Conservation (phyloP, 2,329 filamentous ascomycete genomes). For the Diatrype stigma region DNA sequence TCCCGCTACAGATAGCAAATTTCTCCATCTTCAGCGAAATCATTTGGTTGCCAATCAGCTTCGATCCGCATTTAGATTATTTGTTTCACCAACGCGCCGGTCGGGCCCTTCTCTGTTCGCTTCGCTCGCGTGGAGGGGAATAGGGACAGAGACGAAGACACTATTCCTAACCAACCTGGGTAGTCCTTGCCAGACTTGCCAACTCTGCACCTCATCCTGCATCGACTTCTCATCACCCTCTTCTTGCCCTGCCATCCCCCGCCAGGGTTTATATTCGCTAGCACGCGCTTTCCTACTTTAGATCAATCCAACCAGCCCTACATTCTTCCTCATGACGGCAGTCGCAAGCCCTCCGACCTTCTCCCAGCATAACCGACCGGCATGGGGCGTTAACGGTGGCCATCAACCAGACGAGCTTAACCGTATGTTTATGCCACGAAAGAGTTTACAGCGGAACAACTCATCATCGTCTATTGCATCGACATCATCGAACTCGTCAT, state of each 20-base stretch:
- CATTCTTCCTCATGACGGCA: slow-evolving; percentile 57
- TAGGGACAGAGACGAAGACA: not conserved
- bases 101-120: not conserved
- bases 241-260: not conserved
- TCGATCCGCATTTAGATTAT: not conserved
- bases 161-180: too few relatives aligned
- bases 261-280: not conserved
- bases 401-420: slow-evolving; percentile 72
- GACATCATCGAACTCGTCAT: slow-evolving; percentile 54
- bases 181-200: not conserved
- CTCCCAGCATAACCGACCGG: slow-evolving; percentile 58
- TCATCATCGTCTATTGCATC: slow-evolving; percentile 84
- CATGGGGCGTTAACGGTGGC: slow-evolving; percentile 58
- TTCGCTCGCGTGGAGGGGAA: not conserved
- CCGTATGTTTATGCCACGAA: slow-evolving; percentile 86
- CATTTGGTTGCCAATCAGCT: not conserved
- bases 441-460: slow-evolving; percentile 79
- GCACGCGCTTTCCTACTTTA: not conserved
- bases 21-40: not conserved
- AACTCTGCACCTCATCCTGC: not conserved
- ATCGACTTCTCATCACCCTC: not conserved
- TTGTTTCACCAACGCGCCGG: not conserved
- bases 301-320: not conserved
- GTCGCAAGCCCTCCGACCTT: slow-evolving; percentile 63
- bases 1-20: not conserved